These are phyloP conservation scores for Pelargonium myrrhifolium DNA, from an alignment of 441 rosid genomes.

Conservation along the genomic window DNA sequence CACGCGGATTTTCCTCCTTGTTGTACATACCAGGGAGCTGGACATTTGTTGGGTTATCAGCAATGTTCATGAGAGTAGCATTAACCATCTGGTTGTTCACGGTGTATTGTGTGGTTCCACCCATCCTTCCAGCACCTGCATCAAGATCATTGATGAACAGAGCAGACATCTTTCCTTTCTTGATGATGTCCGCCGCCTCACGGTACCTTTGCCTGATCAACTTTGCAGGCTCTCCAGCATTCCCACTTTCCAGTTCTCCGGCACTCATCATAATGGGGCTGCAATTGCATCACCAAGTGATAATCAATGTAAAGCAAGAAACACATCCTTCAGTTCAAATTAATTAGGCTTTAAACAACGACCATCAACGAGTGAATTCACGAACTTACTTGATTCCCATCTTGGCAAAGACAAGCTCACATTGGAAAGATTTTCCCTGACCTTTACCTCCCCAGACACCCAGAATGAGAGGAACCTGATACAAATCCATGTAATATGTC, in stretches of 20 bases:
- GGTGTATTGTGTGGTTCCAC: slow-evolving; percentile 96
- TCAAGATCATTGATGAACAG: slow-evolving; percentile 98
- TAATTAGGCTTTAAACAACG: too few species aligned
- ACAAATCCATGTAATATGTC: neutral
- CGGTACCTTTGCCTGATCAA: slow-evolving; percentile 96
- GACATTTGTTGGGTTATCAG: slow-evolving; percentile 82
- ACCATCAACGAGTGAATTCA: too few species aligned
- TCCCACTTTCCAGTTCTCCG: slow-evolving; percentile 96
- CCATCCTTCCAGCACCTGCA: slow-evolving; percentile 93
- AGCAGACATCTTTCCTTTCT: slow-evolving; percentile 88
- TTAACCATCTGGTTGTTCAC: slow-evolving; percentile 99
- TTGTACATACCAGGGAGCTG: slow-evolving; percentile 99
- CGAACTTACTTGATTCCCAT: slow-evolving; percentile 33
- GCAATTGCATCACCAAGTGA: slow-evolving; percentile 1
- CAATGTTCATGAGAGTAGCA: slow-evolving; percentile 97
- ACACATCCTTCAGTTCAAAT: too few species aligned
- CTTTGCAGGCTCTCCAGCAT: slow-evolving; percentile 95
- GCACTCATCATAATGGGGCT: slow-evolving; percentile 99
- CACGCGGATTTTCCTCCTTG: slow-evolving; percentile 89
- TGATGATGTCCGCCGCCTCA: slow-evolving; percentile 92
- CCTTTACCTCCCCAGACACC: slow-evolving; percentile 40
- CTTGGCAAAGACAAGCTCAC: slow-evolving; percentile 34
- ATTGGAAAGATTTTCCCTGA: slow-evolving; percentile 37
- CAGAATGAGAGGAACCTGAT: slow-evolving; percentile 31
- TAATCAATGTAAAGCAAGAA: too few species aligned